Evolutionary conservation across 192 early-diverging fungal genomes (phyloP).

Genomic region (Powellomyces hirtus): DNA sequence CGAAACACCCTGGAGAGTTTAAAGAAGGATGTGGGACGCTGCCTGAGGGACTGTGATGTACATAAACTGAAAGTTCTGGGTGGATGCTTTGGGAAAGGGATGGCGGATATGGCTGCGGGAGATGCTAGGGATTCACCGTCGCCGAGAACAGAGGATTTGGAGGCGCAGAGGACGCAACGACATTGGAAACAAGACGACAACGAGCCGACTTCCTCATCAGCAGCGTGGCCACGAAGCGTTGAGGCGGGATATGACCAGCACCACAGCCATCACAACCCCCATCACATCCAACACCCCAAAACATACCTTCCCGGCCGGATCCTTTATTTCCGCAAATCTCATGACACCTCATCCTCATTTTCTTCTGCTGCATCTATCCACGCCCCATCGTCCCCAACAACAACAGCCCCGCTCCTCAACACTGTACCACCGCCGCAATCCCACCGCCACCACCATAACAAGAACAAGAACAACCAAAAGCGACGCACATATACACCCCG

Average conservation of each 20-base stretch:
- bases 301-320: constrained; percentile 44
- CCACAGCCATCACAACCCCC: not conserved
- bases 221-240: no score
- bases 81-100: constrained; percentile 1
- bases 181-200: no score
- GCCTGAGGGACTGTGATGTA: constrained; percentile 24
- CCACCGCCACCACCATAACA: not conserved
- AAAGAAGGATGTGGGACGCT: constrained; percentile 29
- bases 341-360: not conserved
- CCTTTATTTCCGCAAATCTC: constrained; percentile 23
- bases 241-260: no score
- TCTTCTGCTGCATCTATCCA: not conserved
- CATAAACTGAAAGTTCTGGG: constrained; percentile 43
- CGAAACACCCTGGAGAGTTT: constrained; percentile 40
- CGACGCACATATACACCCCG: constrained; percentile 30
- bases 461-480: not conserved
- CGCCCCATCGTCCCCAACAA: not conserved
- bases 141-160: not conserved
- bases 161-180: not conserved
- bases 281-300: constrained; percentile 7
- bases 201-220: no score
- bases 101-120: not conserved
- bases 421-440: not conserved
- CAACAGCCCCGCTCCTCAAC: not conserved
- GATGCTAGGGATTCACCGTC: not conserved